Evolutionary conservation across 2,329 filamentous ascomycete species (phyloP).

Genomic region (Clathrospora elynae): DNA sequence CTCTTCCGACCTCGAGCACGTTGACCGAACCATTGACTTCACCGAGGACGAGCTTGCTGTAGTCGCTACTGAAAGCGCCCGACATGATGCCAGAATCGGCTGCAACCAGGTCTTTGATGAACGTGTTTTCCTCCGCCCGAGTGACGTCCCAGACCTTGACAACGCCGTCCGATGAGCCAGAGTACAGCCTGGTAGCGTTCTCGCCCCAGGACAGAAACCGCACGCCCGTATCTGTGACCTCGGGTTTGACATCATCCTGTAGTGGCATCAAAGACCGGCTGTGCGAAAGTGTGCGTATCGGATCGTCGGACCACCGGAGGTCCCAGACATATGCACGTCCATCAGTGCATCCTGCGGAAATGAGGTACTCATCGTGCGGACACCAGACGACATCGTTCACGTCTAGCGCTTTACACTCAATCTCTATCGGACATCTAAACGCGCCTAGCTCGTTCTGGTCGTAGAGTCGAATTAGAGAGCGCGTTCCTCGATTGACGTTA

Average conservation of each 20-base stretch:
- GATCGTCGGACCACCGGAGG: conserved; percentile 51
- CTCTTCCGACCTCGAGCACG: conserved; percentile 53
- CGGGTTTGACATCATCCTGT: conserved; percentile 50
- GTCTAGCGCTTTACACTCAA: conserved; percentile 63
- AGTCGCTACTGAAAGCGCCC: conserved; percentile 62
- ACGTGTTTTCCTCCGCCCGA: conserved; percentile 56
- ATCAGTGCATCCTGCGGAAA: conserved; percentile 65
- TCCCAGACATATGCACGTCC: conserved; percentile 67
- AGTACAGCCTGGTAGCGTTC: conserved; percentile 59
- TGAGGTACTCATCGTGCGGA: conserved; percentile 55
- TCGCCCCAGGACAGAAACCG: conserved; percentile 63
- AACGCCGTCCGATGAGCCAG: conserved; percentile 65
- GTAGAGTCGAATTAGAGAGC: conserved; percentile 61
- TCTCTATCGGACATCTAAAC: conserved; percentile 48
- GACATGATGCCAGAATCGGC: conserved; percentile 62
- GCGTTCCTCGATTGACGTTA: conserved; percentile 48
- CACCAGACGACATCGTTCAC: conserved; percentile 65
- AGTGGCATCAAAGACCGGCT: conserved; percentile 57
- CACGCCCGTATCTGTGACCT: conserved; percentile 63
- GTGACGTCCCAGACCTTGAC: conserved; percentile 66
- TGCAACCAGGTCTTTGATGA: conserved; percentile 57
- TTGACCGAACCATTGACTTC: conserved; percentile 62
- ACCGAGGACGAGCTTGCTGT: conserved; percentile 61
- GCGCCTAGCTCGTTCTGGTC: conserved; percentile 43
- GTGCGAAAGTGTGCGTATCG: conserved; percentile 59